Base-by-base conservation (phyloP, 805 yeast species). In the Candida montana region DNA sequence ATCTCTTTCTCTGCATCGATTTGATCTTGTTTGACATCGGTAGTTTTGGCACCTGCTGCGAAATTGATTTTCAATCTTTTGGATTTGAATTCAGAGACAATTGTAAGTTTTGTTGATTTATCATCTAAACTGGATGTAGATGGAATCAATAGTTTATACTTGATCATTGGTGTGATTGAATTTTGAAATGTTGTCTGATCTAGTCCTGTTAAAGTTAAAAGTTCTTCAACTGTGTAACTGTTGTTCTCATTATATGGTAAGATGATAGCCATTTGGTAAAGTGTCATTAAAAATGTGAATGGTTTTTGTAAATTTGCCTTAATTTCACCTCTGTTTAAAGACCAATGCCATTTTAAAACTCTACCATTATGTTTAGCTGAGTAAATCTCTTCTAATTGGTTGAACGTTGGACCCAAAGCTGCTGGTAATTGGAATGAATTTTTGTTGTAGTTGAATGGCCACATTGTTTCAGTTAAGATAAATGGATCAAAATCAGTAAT, bases 291-390 rank as follows among this genome's bases (percentile, higher is more conserved):
- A 57, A 95, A 83, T 18, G 73, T 68, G 56, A 83, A 86, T 36
- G 95, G 81, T 51, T 82, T 81, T 6, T 91, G 76, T 48, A 89
- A 73, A 58, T 87, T 84, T 10, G 95, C 95, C 62, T 82, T 85
- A 43, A 93, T 65, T 61, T 93, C 99, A 46, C 95, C 93, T 61
- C 91, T 83, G 35, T 95, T 87, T 58, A 87, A 79, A 54, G 88
- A 83, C 97, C 97, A 93, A 45, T 91, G 74, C 99, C 99, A 93
- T 57, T 86, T 84, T 53, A 93, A 74, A 49, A 87, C 80, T 62
- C 98, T 76, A 11, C 97, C 97, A 47, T 71, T 77, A 62, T 91
- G 97, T 54, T 83, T 82, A 28, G 71, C 67, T 33, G 76, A 71
- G 62, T 91, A 95, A 45, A 84, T 71, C 31, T 74, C 71, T 42